phyloP scores from a whole-genome alignment of 352 stramenopile species.

The Pythium insidiosum region DNA sequence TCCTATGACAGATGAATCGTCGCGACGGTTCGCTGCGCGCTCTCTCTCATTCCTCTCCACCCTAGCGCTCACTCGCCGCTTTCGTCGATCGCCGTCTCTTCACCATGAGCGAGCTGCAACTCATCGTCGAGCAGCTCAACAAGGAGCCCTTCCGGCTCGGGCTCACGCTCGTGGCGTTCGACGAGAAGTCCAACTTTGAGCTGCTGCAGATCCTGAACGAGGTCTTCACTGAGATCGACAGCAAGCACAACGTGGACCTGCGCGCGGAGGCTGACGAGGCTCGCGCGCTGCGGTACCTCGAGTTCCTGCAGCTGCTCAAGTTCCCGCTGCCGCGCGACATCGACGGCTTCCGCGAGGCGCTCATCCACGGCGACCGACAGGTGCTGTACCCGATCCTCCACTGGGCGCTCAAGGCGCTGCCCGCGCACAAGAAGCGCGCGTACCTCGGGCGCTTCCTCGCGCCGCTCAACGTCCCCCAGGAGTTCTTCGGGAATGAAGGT shows the following conservation, averaged over 20 bases:
- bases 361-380: constrained; percentile 76
- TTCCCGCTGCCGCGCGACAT: constrained; percentile 77
- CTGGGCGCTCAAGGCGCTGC: constrained; percentile 86
- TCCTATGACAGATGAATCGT: constrained; percentile 7
- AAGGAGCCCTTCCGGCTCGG: constrained; percentile 88
- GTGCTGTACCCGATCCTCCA: constrained; percentile 90
- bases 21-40: constrained; percentile 7
- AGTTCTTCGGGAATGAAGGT: constrained; percentile 87
- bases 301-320: constrained; percentile 93
- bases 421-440: constrained; percentile 87
- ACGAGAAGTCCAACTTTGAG: constrained; percentile 92
- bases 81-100: too few species aligned
- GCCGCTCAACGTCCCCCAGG: constrained; percentile 88
- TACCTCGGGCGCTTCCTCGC: constrained; percentile 92
- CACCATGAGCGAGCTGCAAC: constrained; percentile 86
- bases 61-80: background rate
- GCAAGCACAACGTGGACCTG: constrained; percentile 79
- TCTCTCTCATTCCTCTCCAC: background rate
- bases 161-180: constrained; percentile 88
- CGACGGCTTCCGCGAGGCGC: constrained; percentile 65
- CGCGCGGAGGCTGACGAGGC: constrained; percentile 73
- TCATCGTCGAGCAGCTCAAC: constrained; percentile 92
- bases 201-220: constrained; percentile 92
- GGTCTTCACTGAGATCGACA: constrained; percentile 87
- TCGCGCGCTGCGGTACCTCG: constrained; percentile 74